Conservation (phyloP, 352 stramenopile genomes). For the Phytophthora sp. region DNA sequence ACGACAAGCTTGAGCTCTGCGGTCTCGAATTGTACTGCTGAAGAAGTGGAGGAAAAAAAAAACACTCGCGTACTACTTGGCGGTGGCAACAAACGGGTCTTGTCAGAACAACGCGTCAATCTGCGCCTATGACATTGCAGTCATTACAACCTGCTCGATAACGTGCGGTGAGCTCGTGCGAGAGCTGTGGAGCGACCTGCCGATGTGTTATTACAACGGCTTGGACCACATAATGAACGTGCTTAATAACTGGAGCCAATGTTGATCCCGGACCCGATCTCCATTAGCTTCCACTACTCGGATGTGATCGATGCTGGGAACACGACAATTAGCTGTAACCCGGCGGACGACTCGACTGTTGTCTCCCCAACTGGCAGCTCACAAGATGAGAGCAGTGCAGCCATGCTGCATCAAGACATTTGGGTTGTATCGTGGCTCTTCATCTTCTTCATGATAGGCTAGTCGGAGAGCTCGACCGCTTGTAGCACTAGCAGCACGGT, state of each 20-base stretch:
- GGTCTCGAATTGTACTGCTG: background rate
- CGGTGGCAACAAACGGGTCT: background rate
- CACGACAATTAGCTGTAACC: background rate
- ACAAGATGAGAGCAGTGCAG: too few species aligned
- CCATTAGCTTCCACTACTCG: background rate
- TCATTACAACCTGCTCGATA: background rate
- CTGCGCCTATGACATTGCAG: background rate
- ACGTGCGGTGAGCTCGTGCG: background rate
- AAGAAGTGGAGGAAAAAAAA: background rate
- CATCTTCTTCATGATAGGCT: too few species aligned
- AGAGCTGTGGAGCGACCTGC: background rate
- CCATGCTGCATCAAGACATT: too few species aligned
- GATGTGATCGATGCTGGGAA: background rate
- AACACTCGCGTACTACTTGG: background rate
- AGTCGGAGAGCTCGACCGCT: too few species aligned
- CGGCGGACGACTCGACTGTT: background rate
- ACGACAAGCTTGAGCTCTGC: background rate
- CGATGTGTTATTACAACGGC: constrained; percentile 3
- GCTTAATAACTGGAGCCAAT: background rate
- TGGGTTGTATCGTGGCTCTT: too few species aligned
- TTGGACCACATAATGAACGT: background rate
- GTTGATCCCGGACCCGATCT: constrained; percentile 1
- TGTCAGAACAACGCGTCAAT: background rate
- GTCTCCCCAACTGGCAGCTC: too few species aligned
- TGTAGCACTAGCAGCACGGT: too few species aligned